Evolutionary conservation across 1,284 basidiomycete genomes (phyloP).

Genomic region (Leccinum ponderosum): DNA sequence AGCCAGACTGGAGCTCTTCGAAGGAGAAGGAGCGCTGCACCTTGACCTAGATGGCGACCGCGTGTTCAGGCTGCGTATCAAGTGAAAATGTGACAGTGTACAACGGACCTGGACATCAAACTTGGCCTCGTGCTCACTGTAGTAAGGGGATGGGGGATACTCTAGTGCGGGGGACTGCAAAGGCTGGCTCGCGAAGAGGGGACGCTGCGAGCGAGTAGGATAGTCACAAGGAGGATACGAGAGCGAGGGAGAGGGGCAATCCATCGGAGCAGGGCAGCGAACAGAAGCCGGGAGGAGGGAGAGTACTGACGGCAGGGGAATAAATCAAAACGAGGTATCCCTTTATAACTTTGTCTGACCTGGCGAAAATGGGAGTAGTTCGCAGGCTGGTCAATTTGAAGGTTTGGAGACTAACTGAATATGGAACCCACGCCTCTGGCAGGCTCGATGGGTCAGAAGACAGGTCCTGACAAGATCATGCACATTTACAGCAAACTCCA

Average conservation of each 20-base stretch:
- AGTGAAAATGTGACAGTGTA: background rate
- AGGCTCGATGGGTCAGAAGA: constrained; percentile 34
- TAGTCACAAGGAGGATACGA: constrained; percentile 8
- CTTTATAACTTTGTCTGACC: constrained; percentile 36
- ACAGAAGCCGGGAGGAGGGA: constrained; percentile 4
- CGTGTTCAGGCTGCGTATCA: background rate
- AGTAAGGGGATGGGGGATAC: background rate
- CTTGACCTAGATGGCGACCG: constrained; percentile 21
- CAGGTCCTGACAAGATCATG: constrained; percentile 27
- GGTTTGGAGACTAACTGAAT: constrained; percentile 21
- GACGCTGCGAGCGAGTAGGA: background rate
- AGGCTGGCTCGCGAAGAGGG: background rate
- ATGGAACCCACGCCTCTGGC: constrained; percentile 33
- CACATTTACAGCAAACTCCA: constrained; percentile 31
- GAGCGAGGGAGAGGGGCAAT: constrained; percentile 7
- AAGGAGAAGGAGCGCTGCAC: constrained; percentile 35
- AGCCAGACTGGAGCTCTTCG: constrained; percentile 36
- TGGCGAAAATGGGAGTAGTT: constrained; percentile 22
- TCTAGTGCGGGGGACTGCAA: constrained; percentile 5
- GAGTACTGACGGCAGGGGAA: constrained; percentile 22
- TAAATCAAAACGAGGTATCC: constrained; percentile 8
- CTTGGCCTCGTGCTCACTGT: constrained; percentile 16
- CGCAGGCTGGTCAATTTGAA: constrained; percentile 20
- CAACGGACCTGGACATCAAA: constrained; percentile 29
- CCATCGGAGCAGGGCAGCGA: constrained; percentile 11